phyloP scores from a whole-genome alignment of 768 basidiomycete species.

The Coprinopsis strossmayeri region DNA sequence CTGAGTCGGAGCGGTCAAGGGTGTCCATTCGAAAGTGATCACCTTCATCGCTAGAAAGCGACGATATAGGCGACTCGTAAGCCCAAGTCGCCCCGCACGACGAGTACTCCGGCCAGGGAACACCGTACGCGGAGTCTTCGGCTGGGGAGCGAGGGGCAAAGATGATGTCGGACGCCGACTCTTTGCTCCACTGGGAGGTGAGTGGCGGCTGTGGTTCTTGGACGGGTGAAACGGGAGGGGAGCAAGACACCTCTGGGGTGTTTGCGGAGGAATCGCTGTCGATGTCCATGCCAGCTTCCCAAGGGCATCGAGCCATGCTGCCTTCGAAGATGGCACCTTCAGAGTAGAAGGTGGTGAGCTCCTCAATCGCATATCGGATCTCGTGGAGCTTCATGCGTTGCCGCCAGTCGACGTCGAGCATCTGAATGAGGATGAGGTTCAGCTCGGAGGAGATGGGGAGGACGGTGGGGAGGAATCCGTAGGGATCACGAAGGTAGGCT shows the following conservation, averaged over 20 bases:
- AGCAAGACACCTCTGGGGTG: constrained; percentile 29
- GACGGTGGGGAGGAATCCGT: constrained; percentile 78
- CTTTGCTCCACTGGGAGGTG: constrained; percentile 58
- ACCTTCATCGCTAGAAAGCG: constrained; percentile 27
- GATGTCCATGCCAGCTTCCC: constrained; percentile 68
- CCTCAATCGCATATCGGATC: constrained; percentile 48
- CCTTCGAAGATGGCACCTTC: constrained; percentile 69
- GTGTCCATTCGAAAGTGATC: constrained; percentile 31
- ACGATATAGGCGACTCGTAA: constrained; percentile 44
- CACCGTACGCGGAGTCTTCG: constrained; percentile 35
- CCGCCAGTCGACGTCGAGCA: constrained; percentile 58
- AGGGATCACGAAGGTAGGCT: constrained; percentile 79
- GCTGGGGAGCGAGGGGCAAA: constrained; percentile 33
- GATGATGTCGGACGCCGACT: constrained; percentile 41
- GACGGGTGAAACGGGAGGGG: constrained; percentile 25
- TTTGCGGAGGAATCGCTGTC: constrained; percentile 46
- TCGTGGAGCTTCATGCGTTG: constrained; percentile 40
- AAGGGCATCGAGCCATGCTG: constrained; percentile 69
- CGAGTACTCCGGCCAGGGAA: constrained; percentile 34
- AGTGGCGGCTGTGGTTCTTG: constrained; percentile 27
- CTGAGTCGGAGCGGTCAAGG: constrained; percentile 41
- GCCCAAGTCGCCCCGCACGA: constrained; percentile 50
- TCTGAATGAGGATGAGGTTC: constrained; percentile 69
- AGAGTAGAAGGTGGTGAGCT: constrained; percentile 58
- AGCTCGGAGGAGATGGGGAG: constrained; percentile 76